Evolutionary conservation across 192 early-diverging fungal genomes (phyloP), one percentile per base, ranked within the genome.

Genomic region (Rhizoclosmatium globosum): DNA sequence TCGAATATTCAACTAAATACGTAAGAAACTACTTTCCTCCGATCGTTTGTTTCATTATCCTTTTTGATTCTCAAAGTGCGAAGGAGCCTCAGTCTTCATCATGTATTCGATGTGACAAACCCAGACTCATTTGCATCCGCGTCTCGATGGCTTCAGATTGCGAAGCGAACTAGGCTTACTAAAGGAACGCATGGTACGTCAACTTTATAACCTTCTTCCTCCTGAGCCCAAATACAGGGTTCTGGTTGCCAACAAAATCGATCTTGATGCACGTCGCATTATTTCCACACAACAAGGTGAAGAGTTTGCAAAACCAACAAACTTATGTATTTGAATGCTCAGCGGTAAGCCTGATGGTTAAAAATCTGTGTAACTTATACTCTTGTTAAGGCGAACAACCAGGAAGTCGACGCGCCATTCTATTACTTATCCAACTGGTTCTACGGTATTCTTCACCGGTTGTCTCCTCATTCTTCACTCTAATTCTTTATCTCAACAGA

Each of bases 381-480:
- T 21, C 65, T 11, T 13, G 9, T 21, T 0, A 19, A 87, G 86
- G 86, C 86, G 19, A 77, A 64, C 41, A 87, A 85, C 58, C 45
- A 64, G 13, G 84, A 89, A 39, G 82, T 87, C 46, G 87, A 89
- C 15, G 85, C 87, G 6, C 87, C 87, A 15, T 89, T 89, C 64
- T 89, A 87, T 71, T 89, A 77, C 71, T 38, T 86, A 7, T 79
- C 87, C 9, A 77, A 74, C 48, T 64, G 70, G 39, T 82, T 87
- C 61, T 67, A 85, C 64, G 85, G 85, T 65, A 17, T 46, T 47
- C 78, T 67, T 61, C 56, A 74, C 57, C 47, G 2, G 47, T 15
- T 17, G 31, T 44, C 48, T 15, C 11, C 50, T 42, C 19, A 6
- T 23, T 57, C 44, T 59, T 11, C 17, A 72, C 23, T 72, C 45